Evolutionary conservation across 163 green algal genomes (phyloP), one percentile per base, ranked within the genome.

Genomic region (Trebouxiophyceae sp.): DNA sequence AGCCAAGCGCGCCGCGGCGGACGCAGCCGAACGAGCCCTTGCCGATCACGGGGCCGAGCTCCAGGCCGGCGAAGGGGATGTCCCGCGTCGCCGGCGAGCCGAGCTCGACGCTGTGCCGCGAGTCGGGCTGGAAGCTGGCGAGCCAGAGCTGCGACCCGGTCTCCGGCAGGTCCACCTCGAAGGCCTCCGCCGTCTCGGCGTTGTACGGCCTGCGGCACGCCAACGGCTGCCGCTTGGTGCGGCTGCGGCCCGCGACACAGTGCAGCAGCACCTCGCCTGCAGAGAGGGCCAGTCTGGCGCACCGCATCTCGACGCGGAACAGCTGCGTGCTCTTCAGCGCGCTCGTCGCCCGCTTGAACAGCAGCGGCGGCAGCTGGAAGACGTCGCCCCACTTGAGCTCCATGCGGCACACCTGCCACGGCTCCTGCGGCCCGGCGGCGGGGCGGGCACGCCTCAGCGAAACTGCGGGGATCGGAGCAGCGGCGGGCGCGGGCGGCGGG

Each of bases 41-140:
- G 3, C 81, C 81, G 60, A 85, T 64, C 71, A 87, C 64, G 20
- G 74, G 72, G 23, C 78, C 81, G 62, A 87, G 63, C 60, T 74
- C 74, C 29, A 87, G 73, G 54, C 83, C 39, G 16, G 39, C 12
- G 39, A 50, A 77, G 34, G 54, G 54, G 23, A 60, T 33, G 54
- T 24, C 24, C 26, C 24, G 23, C 23, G 54, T 26, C 4, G 24
- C 54, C 46, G 27, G 46, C 26, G 54, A 33, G 4, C 8, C 33
- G 4, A 60, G 5, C 54, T 50, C 39, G 12, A 50, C 12, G 39
- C 39, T 50, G 12, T n/a, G 12, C 12, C 39, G 39, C 39, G 39
- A 8, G 12, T 50, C 39, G 16, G 39, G 39, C 39, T 50, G 39
- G 39, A 50, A 50, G 39, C 39, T n/a, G 39, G 39, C 39, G 16